A percentile compares a stretch with the other conserved stretches of the same genome.
Evolutionary conservation across 2,329 filamentous ascomycete genomes (phyloP).

Genomic region (Aspergillus hiratsukae): DNA sequence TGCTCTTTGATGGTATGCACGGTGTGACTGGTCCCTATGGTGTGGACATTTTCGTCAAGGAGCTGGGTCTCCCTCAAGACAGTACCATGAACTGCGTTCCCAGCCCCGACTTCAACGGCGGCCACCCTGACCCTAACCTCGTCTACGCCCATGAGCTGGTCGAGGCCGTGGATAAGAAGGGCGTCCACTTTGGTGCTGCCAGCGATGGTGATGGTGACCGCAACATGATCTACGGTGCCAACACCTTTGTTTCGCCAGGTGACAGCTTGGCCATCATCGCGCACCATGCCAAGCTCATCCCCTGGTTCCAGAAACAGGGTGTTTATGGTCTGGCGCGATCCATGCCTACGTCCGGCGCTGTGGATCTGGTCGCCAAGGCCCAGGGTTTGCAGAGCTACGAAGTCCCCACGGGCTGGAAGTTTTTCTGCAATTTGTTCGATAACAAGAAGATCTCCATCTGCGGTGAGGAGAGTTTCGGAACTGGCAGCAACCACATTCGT

Average conservation of each 20-base stretch:
- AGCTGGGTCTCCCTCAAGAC: constrained; percentile 73
- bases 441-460: constrained; percentile 96
- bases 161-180: constrained; percentile 83
- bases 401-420: constrained; percentile 98
- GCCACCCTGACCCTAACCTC: constrained; percentile 96
- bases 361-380: constrained; percentile 92
- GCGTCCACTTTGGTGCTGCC: constrained; percentile 92
- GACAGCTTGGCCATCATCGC: constrained; percentile 98
- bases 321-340: constrained; percentile 92
- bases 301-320: constrained; percentile 97
- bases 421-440: constrained; percentile 95
- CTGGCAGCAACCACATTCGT: constrained; percentile 96
- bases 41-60: constrained; percentile 88
- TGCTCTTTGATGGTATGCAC: constrained; percentile 90
- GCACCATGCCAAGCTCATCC: constrained; percentile 92
- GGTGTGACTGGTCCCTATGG: constrained; percentile 96
- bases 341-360: constrained; percentile 95
- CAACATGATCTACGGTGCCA: constrained; percentile 99
- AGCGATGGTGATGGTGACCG: constrained; percentile 97
- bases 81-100: constrained; percentile 89
- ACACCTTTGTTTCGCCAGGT: constrained; percentile 92
- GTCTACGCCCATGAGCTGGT: constrained; percentile 95
- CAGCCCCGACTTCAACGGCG: constrained; percentile 91
- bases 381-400: constrained; percentile 91
- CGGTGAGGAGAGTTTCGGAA: constrained; percentile 97